A percentile compares a stretch with the other conserved stretches of the same genome.
Conservation (phyloP, 2,329 filamentous ascomycete species). For the Colletotrichum sp. region DNA sequence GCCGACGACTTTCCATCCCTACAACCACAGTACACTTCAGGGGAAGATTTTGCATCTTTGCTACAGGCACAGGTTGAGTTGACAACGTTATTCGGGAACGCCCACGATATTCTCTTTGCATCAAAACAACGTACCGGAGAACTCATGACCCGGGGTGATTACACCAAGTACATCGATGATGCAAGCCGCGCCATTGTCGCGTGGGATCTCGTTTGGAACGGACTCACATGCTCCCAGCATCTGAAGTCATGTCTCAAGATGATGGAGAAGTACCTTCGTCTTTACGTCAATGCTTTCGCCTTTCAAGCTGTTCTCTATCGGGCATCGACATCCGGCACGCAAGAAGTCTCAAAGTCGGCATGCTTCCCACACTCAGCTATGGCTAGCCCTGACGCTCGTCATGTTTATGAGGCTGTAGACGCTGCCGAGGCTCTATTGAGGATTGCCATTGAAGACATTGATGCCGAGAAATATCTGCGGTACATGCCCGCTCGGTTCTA, state of each 20-base stretch:
- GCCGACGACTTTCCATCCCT: slow-evolving; percentile 73
- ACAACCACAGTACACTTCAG: slow-evolving; percentile 59
- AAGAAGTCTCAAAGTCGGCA: slow-evolving; percentile 37
- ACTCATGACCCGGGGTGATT: slow-evolving; percentile 16
- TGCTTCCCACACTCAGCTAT: slow-evolving; percentile 55
- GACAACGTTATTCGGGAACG: slow-evolving; percentile 58
- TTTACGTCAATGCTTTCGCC: slow-evolving; percentile 78
- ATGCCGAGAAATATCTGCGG: slow-evolving; percentile 62
- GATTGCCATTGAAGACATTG: slow-evolving; percentile 63
- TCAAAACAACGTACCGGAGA: slow-evolving; percentile 14
- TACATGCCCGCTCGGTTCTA: slow-evolving; percentile 70
- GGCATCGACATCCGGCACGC: slow-evolving; percentile 38
- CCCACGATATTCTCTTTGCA: slow-evolving; percentile 21
- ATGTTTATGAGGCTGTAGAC: slow-evolving; percentile 70
- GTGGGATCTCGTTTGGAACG: slow-evolving; percentile 2
- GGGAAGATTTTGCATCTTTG: slow-evolving; percentile 71
- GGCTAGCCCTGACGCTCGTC: slow-evolving; percentile 65
- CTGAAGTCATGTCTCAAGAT: slow-evolving; percentile 72
- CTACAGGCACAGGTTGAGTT: slow-evolving; percentile 75
- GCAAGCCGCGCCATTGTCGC: neutral
- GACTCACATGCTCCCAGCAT: slow-evolving; percentile 56
- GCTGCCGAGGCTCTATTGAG: slow-evolving; percentile 66
- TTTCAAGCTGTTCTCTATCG: slow-evolving; percentile 72
- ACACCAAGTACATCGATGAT: slow-evolving; percentile 21
- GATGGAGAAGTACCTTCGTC: slow-evolving; percentile 73